Conservation (phyloP, 164 flowering plant genomes). For the Macadamia integrifolia region DNA sequence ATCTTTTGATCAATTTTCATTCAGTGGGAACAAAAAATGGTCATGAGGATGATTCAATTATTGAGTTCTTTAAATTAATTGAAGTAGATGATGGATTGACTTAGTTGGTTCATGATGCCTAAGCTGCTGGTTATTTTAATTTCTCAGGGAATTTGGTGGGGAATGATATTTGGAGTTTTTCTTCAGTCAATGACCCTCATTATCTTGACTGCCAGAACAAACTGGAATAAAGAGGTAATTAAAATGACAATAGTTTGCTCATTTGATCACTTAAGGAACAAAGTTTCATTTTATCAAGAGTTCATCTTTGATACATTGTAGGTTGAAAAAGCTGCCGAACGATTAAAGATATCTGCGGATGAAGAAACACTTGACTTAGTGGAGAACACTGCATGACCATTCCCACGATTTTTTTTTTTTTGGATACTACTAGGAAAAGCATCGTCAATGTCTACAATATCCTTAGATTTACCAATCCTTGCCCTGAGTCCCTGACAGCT, state of each 20-base stretch:
- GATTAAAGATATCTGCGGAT: constrained; percentile 35
- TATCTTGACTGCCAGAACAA: constrained; percentile 54
- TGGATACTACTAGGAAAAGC: background rate
- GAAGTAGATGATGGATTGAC: too few species aligned
- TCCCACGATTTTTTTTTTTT: background rate
- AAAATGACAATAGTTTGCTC: background rate
- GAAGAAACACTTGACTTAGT: constrained; percentile 21
- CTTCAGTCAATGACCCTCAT: constrained; percentile 52
- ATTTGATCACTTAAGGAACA: background rate
- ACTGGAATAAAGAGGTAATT: constrained; percentile 57
- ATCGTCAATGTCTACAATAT: too few species aligned
- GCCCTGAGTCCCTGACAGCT: too few species aligned
- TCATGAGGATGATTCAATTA: too few species aligned
- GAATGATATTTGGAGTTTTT: constrained; percentile 59
- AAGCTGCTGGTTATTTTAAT: background rate
- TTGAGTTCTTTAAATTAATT: too few species aligned
- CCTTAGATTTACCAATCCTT: too few species aligned
- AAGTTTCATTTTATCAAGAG: background rate
- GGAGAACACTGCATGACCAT: constrained; percentile 4
- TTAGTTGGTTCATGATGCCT: too few species aligned
- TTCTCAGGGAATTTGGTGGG: constrained; percentile 78
- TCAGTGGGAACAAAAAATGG: too few species aligned
- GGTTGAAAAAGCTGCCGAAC: constrained; percentile 48
- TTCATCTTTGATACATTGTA: constrained; percentile 12
- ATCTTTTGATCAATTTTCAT: too few species aligned